Evolutionary conservation across 495 filamentous ascomycete genomes (phyloP).

Genomic region (Lentithecium fluviatile): DNA sequence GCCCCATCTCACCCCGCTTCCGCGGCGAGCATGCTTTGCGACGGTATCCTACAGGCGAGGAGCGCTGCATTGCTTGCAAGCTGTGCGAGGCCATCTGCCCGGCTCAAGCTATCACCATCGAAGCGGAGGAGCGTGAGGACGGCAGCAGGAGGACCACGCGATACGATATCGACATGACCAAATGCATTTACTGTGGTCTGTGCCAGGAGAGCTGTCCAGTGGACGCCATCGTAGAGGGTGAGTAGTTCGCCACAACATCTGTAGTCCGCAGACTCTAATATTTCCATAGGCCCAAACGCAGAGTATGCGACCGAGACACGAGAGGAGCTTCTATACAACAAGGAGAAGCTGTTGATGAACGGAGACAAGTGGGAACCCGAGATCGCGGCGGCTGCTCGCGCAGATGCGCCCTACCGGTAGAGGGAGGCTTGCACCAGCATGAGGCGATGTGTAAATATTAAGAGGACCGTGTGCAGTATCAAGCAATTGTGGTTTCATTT

Average conservation of each 20-base stretch:
- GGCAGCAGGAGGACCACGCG: conserved; percentile 90
- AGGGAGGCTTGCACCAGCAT: not conserved
- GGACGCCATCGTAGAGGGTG: conserved; percentile 77
- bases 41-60: conserved; percentile 94
- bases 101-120: conserved; percentile 94
- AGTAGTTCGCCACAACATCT: not conserved
- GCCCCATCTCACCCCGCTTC: conserved; percentile 96
- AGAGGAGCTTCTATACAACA: conserved; percentile 97
- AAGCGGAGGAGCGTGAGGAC: conserved; percentile 96
- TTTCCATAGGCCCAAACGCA: conserved; percentile 70
- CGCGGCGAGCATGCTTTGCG: conserved; percentile 94
- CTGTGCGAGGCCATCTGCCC: conserved; percentile 98
- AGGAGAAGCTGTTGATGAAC: conserved; percentile 87
- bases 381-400: conserved; percentile 83
- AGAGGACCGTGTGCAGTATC: not conserved
- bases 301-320: conserved; percentile 97
- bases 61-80: conserved; percentile 99
- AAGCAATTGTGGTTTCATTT: conserved; percentile 12
- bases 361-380: conserved; percentile 99
- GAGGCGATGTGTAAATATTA: conserved; percentile 29
- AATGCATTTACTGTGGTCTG: conserved; percentile 99
- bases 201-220: conserved; percentile 99
- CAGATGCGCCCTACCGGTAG: conserved; percentile 54
- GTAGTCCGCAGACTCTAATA: conserved; percentile 31
- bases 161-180: conserved; percentile 99